Conservation (phyloP, 371 early-diverging fungal genomes). For the Lichtheimia corymbifera region DNA sequence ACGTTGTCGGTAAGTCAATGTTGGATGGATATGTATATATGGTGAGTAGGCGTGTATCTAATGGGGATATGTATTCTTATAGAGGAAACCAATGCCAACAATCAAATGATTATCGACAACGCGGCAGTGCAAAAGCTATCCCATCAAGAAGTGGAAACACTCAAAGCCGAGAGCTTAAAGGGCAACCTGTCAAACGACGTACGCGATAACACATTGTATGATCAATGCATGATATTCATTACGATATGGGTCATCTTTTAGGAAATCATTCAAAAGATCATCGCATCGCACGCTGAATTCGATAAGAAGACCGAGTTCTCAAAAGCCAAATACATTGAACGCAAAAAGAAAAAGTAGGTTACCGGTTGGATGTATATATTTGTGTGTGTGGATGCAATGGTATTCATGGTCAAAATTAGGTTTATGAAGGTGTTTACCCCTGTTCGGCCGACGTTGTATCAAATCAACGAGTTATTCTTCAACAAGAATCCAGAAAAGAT, state of each 20-base stretch:
- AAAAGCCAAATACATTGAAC: conserved; percentile 93
- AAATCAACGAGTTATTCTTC: conserved; percentile 81
- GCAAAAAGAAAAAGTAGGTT: conserved; percentile 87
- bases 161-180: conserved; percentile 74
- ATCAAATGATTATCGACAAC: conserved; percentile 78
- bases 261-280: conserved; percentile 77
- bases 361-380: neutral
- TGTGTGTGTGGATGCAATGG: neutral
- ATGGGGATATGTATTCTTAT: neutral
- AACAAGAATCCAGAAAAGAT: conserved; percentile 82
- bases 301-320: conserved; percentile 93
- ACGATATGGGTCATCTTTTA: conserved; percentile 13
- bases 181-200: conserved; percentile 65
- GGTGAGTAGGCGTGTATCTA: neutral
- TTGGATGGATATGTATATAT: neutral
- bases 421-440: conserved; percentile 88
- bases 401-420: conserved; percentile 27
- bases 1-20: conserved; percentile 41
- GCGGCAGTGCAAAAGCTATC: conserved; percentile 77
- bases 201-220: neutral
- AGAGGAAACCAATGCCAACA: conserved; percentile 86
- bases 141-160: conserved; percentile 79
- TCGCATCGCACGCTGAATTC: conserved; percentile 83
- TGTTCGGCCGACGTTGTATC: conserved; percentile 74
- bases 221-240: neutral